Evolutionary conservation across 1,284 basidiomycete genomes (phyloP), one percentile per base, ranked within the genome.

Genomic region (Xerocomus alliaceus): DNA sequence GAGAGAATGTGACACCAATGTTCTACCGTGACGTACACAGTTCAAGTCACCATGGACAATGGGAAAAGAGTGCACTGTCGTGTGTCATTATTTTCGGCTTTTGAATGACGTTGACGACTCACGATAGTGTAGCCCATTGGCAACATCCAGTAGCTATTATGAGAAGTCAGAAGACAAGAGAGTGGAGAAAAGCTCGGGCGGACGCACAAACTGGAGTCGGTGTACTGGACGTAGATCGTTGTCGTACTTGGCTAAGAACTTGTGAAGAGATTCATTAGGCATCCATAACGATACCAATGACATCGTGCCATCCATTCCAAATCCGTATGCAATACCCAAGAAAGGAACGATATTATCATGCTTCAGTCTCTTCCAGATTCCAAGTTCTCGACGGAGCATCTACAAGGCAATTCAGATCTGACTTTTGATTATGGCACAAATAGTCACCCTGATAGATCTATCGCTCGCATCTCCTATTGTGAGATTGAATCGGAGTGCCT

Each of bases 211-310:
- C 6, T 29, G 37, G 2, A 71, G 56, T 24, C 56, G 44, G 31
- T 63, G 59, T 4, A 3, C 18, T 1, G 47, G 18, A 5, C n/a
- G 5, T 1, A 74, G 22, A 2, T 29, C 37, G 2, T n/a, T 4
- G 9, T 58, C 29, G 22, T 58, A 15, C n/a, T 48, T 53, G 5
- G 29, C 12, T n/a, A 72, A n/a, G 35, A 62, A 67, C 2, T 17
- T 5, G 2, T 59, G 47, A 10, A 70, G 48, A 3, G 57, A 55
- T 3, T 39, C 68, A 24, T 70, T 68, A 2, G 41, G 50, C 60
- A 70, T 67, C 69, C 69, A 70, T 22, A 57, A 28, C 6, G 70
- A 68, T 9, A 70, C 61, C 29, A 71, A 34, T 1, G 66, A 63
- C 34, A 52, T 54, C 5, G 61, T 45, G 15, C 31, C 56, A 17